These are phyloP conservation scores for Mariannaea elegans DNA, from an alignment of 2,329 filamentous ascomycete species.

Conservation along the genomic window DNA sequence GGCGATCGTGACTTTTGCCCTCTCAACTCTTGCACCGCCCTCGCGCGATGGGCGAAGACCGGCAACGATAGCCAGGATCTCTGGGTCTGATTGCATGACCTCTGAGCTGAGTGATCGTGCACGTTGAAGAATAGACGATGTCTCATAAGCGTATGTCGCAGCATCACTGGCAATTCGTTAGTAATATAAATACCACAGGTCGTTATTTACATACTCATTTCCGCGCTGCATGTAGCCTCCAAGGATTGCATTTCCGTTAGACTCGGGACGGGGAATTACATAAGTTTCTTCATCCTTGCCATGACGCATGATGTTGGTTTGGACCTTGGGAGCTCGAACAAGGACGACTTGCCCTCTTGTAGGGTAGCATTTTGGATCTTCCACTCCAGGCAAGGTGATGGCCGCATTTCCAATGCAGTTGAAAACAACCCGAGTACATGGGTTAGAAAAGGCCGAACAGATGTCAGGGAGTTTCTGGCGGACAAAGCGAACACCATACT, in stretches of 20 bases:
- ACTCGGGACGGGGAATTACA: slow-evolving; percentile 49
- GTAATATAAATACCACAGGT: too few species aligned
- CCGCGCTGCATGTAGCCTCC: slow-evolving; percentile 53
- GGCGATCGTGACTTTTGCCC: slow-evolving; percentile 44
- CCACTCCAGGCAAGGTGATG: slow-evolving; percentile 45
- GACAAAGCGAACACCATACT: slow-evolving; percentile 46
- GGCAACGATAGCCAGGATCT: slow-evolving; percentile 45
- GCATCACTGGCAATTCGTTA: slow-evolving; percentile 36
- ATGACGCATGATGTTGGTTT: slow-evolving; percentile 50
- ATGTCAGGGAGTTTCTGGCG: slow-evolving; percentile 42
- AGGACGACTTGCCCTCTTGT: slow-evolving; percentile 52
- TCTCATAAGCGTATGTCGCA: slow-evolving; percentile 49
- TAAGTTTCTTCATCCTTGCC: slow-evolving; percentile 52
- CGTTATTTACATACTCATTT: slow-evolving; percentile 42
- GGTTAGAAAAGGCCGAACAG: slow-evolving; percentile 37
- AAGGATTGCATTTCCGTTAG: slow-evolving; percentile 46
- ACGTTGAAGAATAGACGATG: slow-evolving; percentile 48
- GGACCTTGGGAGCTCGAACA: slow-evolving; percentile 44
- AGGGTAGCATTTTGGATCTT: slow-evolving; percentile 50
- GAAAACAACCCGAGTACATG: slow-evolving; percentile 43
- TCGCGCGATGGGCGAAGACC: slow-evolving; percentile 48
- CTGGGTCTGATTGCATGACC: slow-evolving; percentile 35
- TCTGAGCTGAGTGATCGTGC: slow-evolving; percentile 44
- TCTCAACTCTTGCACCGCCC: slow-evolving; percentile 55
- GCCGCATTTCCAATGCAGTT: slow-evolving; percentile 50